A percentile compares a stretch with the other conserved stretches of the same genome.
phyloP scores from a whole-genome alignment of 2,329 filamentous ascomycete genomes.

The Orbilia oligospora region DNA sequence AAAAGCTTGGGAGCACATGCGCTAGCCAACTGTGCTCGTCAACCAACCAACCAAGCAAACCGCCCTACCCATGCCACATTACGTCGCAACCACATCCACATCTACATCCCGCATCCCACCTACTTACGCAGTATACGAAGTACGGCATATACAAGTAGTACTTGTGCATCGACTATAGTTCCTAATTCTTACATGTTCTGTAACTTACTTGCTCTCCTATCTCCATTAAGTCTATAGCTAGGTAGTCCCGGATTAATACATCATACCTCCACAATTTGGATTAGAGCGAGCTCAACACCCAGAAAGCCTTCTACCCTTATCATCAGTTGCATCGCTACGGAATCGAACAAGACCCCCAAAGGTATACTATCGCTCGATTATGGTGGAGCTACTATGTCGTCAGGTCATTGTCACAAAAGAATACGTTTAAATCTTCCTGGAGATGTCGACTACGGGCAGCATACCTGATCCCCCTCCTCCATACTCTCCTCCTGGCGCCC shows the following conservation, averaged over 20 bases:
- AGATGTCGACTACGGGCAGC: conserved; percentile 60
- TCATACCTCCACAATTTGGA: background rate
- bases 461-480: conserved; percentile 60
- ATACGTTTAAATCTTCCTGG: conserved; percentile 52
- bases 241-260: background rate
- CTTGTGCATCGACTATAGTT: background rate
- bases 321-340: background rate
- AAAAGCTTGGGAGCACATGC: conserved; percentile 34
- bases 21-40: conserved; percentile 31
- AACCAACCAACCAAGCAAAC: conserved; percentile 20
- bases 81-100: conserved; percentile 30
- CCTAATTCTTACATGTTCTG: conserved; percentile 1
- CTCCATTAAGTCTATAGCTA: background rate
- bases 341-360: background rate
- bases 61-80: conserved; percentile 23
- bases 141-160: background rate
- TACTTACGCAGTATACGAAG: background rate
- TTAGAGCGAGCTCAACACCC: background rate
- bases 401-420: conserved; percentile 40
- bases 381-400: conserved; percentile 58
- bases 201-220: background rate
- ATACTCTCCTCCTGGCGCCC: conserved; percentile 55
- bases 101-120: conserved; percentile 4
- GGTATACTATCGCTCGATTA: conserved; percentile 18
- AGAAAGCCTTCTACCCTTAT: background rate